Conservation (phyloP, 1,284 basidiomycete genomes). For the Puccinia hordei region DNA sequence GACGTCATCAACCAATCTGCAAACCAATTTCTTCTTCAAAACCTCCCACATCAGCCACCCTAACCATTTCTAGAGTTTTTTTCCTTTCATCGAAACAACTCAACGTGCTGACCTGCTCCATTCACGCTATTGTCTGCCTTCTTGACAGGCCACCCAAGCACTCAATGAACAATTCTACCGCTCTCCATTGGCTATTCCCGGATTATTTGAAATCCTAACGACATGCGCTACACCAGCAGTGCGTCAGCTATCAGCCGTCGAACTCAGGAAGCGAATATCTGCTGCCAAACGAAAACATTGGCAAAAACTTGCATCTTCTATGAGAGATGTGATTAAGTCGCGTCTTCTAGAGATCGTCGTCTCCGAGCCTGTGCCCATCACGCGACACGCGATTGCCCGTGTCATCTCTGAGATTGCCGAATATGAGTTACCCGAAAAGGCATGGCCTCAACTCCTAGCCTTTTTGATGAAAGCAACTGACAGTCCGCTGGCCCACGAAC, state of each 20-base stretch:
- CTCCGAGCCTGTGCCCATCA: constrained; percentile 77
- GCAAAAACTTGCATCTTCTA: constrained; percentile 71
- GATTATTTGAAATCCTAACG: constrained; percentile 83
- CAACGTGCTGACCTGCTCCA: neutral
- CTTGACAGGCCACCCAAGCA: constrained; percentile 83
- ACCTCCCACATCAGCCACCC: neutral
- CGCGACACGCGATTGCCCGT: constrained; percentile 75
- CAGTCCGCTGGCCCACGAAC: constrained; percentile 72
- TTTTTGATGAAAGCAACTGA: constrained; percentile 80
- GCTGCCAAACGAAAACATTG: constrained; percentile 81
- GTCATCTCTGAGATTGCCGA: constrained; percentile 90
- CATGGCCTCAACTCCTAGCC: constrained; percentile 85
- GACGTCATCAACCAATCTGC: constrained; percentile 19
- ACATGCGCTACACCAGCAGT: constrained; percentile 72
- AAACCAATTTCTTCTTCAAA: neutral
- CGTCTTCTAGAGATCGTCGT: constrained; percentile 79
- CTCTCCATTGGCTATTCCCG: constrained; percentile 83
- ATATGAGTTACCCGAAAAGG: constrained; percentile 77
- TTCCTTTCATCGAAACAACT: no score
- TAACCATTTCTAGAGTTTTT: neutral
- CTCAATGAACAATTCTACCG: constrained; percentile 91
- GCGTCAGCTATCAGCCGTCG: constrained; percentile 96
- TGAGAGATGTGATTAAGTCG: constrained; percentile 81
- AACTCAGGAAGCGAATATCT: constrained; percentile 87
- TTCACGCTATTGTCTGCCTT: no score